Percentiles rank a stretch among this genome's conserved stretches.
Evolutionary conservation across 805 yeast genomes (phyloP).

Genomic region (Myxozyma melibiosi): DNA sequence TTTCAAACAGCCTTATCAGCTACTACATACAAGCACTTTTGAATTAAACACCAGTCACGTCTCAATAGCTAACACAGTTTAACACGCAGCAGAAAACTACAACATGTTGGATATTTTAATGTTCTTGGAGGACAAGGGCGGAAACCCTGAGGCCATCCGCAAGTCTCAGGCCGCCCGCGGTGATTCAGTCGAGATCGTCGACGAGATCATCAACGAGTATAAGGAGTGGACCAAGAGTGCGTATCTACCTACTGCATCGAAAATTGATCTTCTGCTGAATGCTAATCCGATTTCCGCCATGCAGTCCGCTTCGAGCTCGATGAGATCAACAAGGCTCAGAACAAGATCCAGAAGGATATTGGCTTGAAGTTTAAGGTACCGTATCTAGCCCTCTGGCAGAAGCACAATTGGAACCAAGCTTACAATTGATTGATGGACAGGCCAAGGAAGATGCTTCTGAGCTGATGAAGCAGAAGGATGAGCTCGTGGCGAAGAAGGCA

Average conservation of each 20-base stretch:
- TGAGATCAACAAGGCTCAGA: constrained; percentile 82
- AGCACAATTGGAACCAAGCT: neutral
- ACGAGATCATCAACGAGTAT: constrained; percentile 89
- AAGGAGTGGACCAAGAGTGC: constrained; percentile 80
- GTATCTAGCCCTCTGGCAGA: neutral
- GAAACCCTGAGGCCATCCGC: constrained; percentile 86
- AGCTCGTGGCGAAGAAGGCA: constrained; percentile 68
- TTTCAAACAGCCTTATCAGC: no score
- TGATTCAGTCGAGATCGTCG: constrained; percentile 90
- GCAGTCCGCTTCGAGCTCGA: constrained; percentile 80
- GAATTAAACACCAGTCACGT: no score
- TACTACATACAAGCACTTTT: no score
- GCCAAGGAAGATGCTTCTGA: constrained; percentile 92
- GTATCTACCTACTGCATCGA: neutral
- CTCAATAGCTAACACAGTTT: no score
- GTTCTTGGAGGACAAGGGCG: constrained; percentile 95
- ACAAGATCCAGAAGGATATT: constrained; percentile 88
- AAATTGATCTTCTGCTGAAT: neutral
- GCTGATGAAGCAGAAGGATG: constrained; percentile 78
- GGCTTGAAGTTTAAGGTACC: constrained; percentile 76
- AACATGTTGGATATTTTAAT: constrained; percentile 87
- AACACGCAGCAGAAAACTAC: neutral
- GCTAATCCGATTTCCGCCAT: neutral
- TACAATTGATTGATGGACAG: constrained; percentile 33
- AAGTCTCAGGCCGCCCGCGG: constrained; percentile 93